phyloP scores from a whole-genome alignment of 805 yeast genomes.

The Komagataella pseudopastoris region DNA sequence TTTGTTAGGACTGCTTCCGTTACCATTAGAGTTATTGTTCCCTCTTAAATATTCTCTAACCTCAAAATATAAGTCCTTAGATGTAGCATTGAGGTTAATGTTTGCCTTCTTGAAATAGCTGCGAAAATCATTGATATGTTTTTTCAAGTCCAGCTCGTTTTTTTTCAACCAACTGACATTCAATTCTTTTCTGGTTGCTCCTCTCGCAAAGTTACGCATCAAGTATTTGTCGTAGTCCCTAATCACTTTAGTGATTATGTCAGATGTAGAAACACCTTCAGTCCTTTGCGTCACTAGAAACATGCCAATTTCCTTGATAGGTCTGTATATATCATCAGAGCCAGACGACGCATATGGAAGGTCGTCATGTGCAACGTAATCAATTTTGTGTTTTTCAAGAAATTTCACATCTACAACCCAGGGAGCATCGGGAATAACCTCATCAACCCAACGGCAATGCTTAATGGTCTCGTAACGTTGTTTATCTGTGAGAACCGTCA shows the following conservation, averaged over 20 bases:
- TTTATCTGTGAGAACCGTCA: constrained; percentile 78
- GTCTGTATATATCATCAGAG: constrained; percentile 83
- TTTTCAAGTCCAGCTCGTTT: constrained; percentile 87
- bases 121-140: constrained; percentile 80
- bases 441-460: constrained; percentile 97
- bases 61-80: constrained; percentile 76
- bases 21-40: neutral
- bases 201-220: constrained; percentile 95
- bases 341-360: constrained; percentile 87
- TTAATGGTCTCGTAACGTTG: constrained; percentile 85
- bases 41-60: constrained; percentile 56
- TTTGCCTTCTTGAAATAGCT: constrained; percentile 73
- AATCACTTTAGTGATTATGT: constrained; percentile 88
- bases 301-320: constrained; percentile 82
- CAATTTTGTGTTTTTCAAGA: constrained; percentile 65
- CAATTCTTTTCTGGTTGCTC: constrained; percentile 91
- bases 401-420: constrained; percentile 89
- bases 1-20: neutral
- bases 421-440: constrained; percentile 88
- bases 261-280: constrained; percentile 91
- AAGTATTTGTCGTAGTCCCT: constrained; percentile 93
- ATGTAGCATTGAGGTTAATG: constrained; percentile 51
- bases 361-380: constrained; percentile 97
- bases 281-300: constrained; percentile 93
- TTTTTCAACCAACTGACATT: constrained; percentile 97